Evolutionary conservation across 352 stramenopile genomes (phyloP).

Genomic region (Phytophthora macrochlamydospora): DNA sequence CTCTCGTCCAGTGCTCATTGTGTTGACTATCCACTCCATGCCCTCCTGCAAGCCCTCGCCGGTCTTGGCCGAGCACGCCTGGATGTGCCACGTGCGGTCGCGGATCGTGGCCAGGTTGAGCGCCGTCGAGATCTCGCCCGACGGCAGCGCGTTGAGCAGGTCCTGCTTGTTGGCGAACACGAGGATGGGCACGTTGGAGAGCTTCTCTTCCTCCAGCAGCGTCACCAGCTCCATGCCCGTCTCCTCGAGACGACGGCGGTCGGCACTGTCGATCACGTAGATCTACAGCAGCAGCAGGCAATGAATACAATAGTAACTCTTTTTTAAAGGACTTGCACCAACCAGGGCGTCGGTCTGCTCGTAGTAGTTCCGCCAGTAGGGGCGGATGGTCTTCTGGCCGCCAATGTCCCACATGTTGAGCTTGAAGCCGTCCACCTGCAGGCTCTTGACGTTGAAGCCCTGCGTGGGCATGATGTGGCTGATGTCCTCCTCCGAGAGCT

Average conservation of each 20-base stretch:
- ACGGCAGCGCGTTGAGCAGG: constrained; percentile 90
- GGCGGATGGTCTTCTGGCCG: constrained; percentile 98
- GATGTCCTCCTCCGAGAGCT: constrained; percentile 95
- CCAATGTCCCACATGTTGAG: constrained; percentile 99
- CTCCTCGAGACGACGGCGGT: constrained; percentile 92
- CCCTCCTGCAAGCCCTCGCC: constrained; percentile 90
- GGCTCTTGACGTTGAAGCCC: constrained; percentile 97
- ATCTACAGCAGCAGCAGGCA: constrained; percentile 47
- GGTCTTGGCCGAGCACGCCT: constrained; percentile 90
- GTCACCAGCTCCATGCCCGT: constrained; percentile 93
- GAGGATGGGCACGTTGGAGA: constrained; percentile 92
- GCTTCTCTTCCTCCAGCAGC: constrained; percentile 95
- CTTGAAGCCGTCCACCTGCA: constrained; percentile 96
- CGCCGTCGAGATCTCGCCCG: constrained; percentile 90
- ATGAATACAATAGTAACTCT: not conserved
- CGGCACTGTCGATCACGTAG: constrained; percentile 96
- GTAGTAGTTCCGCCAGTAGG: constrained; percentile 99
- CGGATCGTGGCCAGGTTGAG: constrained; percentile 90
- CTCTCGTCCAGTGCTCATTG: constrained; percentile 72
- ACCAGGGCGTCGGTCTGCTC: constrained; percentile 95
- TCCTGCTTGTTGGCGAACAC: constrained; percentile 98
- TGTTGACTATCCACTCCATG: constrained; percentile 90
- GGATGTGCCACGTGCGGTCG: constrained; percentile 91
- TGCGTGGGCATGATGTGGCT: constrained; percentile 94
- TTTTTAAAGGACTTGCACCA: too few species aligned